Base-by-base conservation (phyloP, 2,329 filamentous ascomycete genomes). In the Pyrenochaeta sp. region DNA sequence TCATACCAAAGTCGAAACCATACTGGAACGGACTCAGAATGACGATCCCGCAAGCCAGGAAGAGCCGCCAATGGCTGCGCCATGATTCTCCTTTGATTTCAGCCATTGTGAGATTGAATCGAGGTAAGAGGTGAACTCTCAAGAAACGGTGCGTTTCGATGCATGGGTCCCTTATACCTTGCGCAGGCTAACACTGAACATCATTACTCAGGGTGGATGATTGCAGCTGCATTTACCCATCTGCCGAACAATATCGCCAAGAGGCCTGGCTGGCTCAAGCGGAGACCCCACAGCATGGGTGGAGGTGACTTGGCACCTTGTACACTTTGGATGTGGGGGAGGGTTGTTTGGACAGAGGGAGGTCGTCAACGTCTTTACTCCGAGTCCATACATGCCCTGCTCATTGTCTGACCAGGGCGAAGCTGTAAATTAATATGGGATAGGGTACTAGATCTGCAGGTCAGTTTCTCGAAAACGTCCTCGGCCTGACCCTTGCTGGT, bases 21-120 rank as follows among this genome's bases (percentile, higher is more conserved):
- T 85, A 85, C 61, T 85, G 83, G 59, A 85, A 85, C 0, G 82
- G 82, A 34, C 80, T 82, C 58, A 84, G 69, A 10, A 81, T 79
- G 45, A 84, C 78, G 3, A 84, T 66, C 0, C 80, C 79, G 56
- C 82, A 83, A 13, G 82, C 82, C 1, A 81, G n/a, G 54, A 83
- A 81, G 53, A 81, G 78, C 39, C 76, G 76, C 75, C 77, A 80
- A 58, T 83, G 79, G 55, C 70, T 75, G 27, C 67, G 70, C 55
- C 79, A 79, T 39, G 64, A 61, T 39, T 67, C 64, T 37, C 56
- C 54, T 36, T 65, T 56, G 44, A 47, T 57, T 0, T 66, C 62
- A 37, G 69, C 62, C 70, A 73, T 73, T 10, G 10, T 64, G 25
- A 36, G 22, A 19, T 47, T 32, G 32, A 36, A 44, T 34, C 36